Conservation (phyloP, 345 rosid genomes). For the Aquilaria yunnanensis region DNA sequence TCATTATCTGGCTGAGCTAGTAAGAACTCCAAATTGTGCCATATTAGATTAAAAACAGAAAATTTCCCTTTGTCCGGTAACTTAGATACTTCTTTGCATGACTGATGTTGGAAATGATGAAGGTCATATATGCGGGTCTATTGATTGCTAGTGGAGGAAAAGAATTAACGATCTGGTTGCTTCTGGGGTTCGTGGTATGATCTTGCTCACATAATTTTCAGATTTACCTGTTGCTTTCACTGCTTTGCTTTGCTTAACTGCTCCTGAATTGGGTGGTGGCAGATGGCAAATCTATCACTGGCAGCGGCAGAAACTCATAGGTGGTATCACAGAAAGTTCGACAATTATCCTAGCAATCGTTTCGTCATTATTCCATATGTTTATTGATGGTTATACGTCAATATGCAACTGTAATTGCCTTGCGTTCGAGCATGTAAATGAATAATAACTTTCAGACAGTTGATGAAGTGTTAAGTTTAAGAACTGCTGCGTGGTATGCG, state of each 20-base stretch:
- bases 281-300: conserved; percentile 58
- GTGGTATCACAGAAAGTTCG: conserved; percentile 66
- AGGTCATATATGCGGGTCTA: conserved; percentile 69
- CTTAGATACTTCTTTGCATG: too few species aligned
- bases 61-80: too few species aligned
- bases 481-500: not conserved
- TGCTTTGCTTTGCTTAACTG: not conserved
- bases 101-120: conserved; percentile 3
- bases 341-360: conserved; percentile 52
- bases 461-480: too few species aligned
- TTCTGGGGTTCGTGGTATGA: conserved; percentile 57
- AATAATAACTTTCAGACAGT: too few species aligned
- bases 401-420: not conserved
- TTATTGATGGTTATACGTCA: conserved; percentile 14
- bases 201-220: not conserved
- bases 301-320: conserved; percentile 68
- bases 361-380: conserved; percentile 45
- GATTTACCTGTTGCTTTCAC: not conserved
- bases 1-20: conserved; percentile 80
- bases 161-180: conserved; percentile 59
- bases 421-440: too few species aligned
- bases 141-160: conserved; percentile 70
- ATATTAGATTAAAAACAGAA: too few species aligned
- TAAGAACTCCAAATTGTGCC: conserved; percentile 16
- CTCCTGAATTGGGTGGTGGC: conserved; percentile 12